Base-by-base conservation (phyloP, 108 stramenopile species). In the Parmales sp. region DNA sequence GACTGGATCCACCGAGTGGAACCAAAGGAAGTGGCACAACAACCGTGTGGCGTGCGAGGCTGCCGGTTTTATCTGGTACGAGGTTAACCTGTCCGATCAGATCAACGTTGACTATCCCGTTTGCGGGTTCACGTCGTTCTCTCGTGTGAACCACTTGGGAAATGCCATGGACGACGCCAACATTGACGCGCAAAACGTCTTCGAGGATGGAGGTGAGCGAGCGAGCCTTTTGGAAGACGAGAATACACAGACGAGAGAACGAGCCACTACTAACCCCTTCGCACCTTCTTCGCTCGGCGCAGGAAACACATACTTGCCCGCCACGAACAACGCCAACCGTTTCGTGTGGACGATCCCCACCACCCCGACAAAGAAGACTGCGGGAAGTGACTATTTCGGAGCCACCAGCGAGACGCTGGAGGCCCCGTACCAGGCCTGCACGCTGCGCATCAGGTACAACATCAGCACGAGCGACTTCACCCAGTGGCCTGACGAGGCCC, bases 81-180 rank as follows among this genome's bases (percentile, higher is more conserved):
- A 44, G n/a, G 37, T 72, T 25, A n/a, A n/a, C 23, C 70, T 63
- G 50, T 1, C 45, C 39, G 71, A 71, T 37, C 28, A 11, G 29
- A 6, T 23, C 23, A 25, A 50, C 22, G 45, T 38, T 25, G 34
- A 38, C 63, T 64, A 37, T 25, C 67, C 67, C 45, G 71, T 72
- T n/a, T 79, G 78, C 51, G 71, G 31, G 7, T 13, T 36, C 18
- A 70, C 68, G 6, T 22, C 7, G 19, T 73, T 64, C 67, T 38
- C 69, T 38, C 74, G 78, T 19, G 66, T 68, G 34, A 79, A 79
- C 66, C 78, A 79, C 39, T 64, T 79, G 19, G 78, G 78, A n/a
- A 79, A 79, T 63, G 75, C 74, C 37, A 51, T 6, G 0, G 71
- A 45, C 71, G 41, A 48, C 45, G 51, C 28, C 34, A 26, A 38